These are phyloP conservation scores for Boletales sp. DNA, from an alignment of 768 basidiomycete species.

Conservation along the genomic window DNA sequence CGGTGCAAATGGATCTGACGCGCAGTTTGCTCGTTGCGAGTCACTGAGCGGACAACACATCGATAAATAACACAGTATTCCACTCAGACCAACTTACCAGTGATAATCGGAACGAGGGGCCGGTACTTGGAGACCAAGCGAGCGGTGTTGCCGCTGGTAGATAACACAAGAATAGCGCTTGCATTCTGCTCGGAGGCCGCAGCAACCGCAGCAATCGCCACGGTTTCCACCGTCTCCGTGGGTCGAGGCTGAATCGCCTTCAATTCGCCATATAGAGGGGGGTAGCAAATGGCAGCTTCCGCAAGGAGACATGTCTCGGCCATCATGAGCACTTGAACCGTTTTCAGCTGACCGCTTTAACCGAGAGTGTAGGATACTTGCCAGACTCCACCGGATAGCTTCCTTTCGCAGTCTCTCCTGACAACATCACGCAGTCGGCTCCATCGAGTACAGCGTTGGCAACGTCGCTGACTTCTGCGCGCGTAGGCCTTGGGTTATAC, in stretches of 20 bases:
- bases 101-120: constrained; percentile 90
- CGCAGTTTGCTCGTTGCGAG: constrained; percentile 92
- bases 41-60: constrained; percentile 51
- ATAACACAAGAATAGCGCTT: constrained; percentile 91
- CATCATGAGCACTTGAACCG: constrained; percentile 88
- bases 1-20: constrained; percentile 97
- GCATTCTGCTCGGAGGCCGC: constrained; percentile 95
- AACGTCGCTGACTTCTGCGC: constrained; percentile 98
- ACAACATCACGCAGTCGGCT: constrained; percentile 99
- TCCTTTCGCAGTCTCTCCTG: constrained; percentile 99
- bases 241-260: constrained; percentile 76
- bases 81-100: constrained; percentile 49
- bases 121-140: constrained; percentile 96
- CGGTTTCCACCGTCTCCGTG: constrained; percentile 92
- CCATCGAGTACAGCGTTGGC: constrained; percentile 99
- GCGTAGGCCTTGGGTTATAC: constrained; percentile 98
- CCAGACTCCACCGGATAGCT: constrained; percentile 94
- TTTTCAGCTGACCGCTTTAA: constrained; percentile 5
- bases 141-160: constrained; percentile 95
- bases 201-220: constrained; percentile 93
- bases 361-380: constrained; percentile 31
- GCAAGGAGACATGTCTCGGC: constrained; percentile 98
- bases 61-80: not conserved
- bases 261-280: constrained; percentile 89
- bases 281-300: constrained; percentile 93